Base-by-base conservation (phyloP, 352 stramenopile genomes). In the Phytophthora pisi region DNA sequence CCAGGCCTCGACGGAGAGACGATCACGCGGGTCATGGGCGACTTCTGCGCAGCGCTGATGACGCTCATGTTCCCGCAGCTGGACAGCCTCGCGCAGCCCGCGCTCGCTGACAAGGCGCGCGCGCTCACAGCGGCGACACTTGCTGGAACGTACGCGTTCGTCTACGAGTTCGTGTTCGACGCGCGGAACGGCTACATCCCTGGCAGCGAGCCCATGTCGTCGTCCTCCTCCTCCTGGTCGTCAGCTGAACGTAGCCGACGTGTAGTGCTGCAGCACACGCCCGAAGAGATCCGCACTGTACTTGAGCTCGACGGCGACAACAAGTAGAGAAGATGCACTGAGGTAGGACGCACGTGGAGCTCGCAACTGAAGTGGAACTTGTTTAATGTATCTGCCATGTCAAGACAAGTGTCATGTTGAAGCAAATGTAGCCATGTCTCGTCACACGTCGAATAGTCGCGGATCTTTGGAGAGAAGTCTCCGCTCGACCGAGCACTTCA, bases 81-180 rank as follows among this genome's bases (percentile, higher is more conserved):
- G 3, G 84, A 90, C 7, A 79, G 74, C 54, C 56, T 93, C 6
- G 68, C 72, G 6, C 82, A 91, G 49, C 79, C 81, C 26, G 63
- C 65, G 18, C 69, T 86, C 8, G 72, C 79, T 10, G 81, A 91
- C 5, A 67, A 78, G 20, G 79, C 74, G 1, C 79, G 79, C 4
- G 54, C 60, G 5, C 61, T 79, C 7, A 85, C 78, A 2, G 73
- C 63, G 1, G 66, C 68, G 5, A 66, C 61, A 28, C 75, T 93
- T 31, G 80, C 79, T 3, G 62, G 66, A 0, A 72, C 73, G 7
- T 93, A 91, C 55, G 69, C 72, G 8, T 74, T 80, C 18, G 68
- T 90, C 40, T 82, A 90, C 61, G 77, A 77, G 51, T 89, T 91
- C 57, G 82, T 93, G 20, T 64, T 76, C 34, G 78, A 86, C 38